phyloP scores from a whole-genome alignment of 2,329 filamentous ascomycete genomes.

The Cordyceps cateniannulata region DNA sequence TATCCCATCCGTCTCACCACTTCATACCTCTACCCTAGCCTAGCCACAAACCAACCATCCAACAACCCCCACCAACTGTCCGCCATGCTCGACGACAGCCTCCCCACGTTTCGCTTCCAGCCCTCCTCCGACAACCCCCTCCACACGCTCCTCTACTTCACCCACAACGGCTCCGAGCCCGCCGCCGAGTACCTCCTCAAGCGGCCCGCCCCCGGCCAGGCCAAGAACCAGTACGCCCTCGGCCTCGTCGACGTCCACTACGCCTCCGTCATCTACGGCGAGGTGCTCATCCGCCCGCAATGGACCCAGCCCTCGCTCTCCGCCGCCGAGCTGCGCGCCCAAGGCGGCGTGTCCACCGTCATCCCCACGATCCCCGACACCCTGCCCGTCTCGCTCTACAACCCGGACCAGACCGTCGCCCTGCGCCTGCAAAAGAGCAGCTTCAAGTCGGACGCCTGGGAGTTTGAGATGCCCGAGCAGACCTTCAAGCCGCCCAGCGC shows the following conservation, averaged over 20 bases:
- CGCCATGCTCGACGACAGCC: conserved; percentile 86
- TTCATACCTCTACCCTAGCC: neutral
- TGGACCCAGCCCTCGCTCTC: conserved; percentile 81
- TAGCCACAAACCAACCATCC: neutral
- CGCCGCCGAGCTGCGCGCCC: conserved; percentile 69
- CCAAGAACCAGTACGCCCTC: conserved; percentile 78
- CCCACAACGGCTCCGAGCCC: conserved; percentile 74
- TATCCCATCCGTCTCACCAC: too few relatives aligned
- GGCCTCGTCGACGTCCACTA: conserved; percentile 79
- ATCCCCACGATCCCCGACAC: conserved; percentile 67
- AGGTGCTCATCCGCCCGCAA: conserved; percentile 76
- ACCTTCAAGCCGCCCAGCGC: conserved; percentile 76
- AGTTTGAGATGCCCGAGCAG: conserved; percentile 85
- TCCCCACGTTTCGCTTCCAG: conserved; percentile 64
- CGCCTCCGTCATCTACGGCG: conserved; percentile 76
- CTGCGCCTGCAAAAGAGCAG: conserved; percentile 66
- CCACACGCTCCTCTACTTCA: conserved; percentile 52
- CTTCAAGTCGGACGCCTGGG: conserved; percentile 74
- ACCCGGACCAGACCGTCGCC: conserved; percentile 76
- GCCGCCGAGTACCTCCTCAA: conserved; percentile 73
- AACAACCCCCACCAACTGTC: neutral
- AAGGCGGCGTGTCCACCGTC: conserved; percentile 56
- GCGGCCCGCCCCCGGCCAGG: conserved; percentile 60
- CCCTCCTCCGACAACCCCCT: conserved; percentile 45
- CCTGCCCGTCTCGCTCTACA: conserved; percentile 86